A percentile compares a stretch with the other conserved stretches of the same genome.
These are phyloP conservation scores for Balakata baccata DNA, from an alignment of 345 rosid species.

Conservation along the genomic window DNA sequence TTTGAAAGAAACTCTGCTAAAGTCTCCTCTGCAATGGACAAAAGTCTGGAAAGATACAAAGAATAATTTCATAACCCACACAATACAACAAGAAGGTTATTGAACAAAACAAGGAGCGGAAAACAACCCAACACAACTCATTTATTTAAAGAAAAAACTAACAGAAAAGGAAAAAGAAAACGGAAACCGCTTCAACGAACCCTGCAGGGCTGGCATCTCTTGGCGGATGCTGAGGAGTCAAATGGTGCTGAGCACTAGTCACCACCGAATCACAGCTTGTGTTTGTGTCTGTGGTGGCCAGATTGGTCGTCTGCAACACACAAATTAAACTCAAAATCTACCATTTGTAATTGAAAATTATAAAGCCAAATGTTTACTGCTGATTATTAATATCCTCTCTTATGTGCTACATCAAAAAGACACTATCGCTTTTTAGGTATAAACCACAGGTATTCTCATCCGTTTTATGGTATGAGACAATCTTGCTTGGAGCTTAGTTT, in stretches of 20 bases:
- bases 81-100: not conserved
- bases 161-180: not conserved
- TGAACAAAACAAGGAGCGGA: constrained; percentile 25
- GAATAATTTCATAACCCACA: constrained; percentile 6
- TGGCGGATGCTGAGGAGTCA: constrained; percentile 93
- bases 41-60: constrained; percentile 56
- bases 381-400: too few relatives aligned
- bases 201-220: constrained; percentile 99
- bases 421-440: too few relatives aligned
- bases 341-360: not conserved
- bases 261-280: constrained; percentile 98
- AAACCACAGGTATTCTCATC: too few relatives aligned
- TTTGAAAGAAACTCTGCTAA: constrained; percentile 99
- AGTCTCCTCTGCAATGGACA: constrained; percentile 99
- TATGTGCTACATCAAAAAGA: too few relatives aligned
- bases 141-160: not conserved
- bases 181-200: constrained; percentile 39
- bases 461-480: too few relatives aligned
- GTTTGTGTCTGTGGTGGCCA: constrained; percentile 89
- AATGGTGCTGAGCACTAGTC: constrained; percentile 93
- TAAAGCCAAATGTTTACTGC: not conserved
- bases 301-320: constrained; percentile 59
- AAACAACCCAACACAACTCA: constrained; percentile 34
- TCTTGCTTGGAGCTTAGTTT: too few relatives aligned
- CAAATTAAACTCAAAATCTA: constrained; percentile 4